Evolutionary conservation across 2,329 filamentous ascomycete species (phyloP).

Genomic region (Pyricularia sp.): DNA sequence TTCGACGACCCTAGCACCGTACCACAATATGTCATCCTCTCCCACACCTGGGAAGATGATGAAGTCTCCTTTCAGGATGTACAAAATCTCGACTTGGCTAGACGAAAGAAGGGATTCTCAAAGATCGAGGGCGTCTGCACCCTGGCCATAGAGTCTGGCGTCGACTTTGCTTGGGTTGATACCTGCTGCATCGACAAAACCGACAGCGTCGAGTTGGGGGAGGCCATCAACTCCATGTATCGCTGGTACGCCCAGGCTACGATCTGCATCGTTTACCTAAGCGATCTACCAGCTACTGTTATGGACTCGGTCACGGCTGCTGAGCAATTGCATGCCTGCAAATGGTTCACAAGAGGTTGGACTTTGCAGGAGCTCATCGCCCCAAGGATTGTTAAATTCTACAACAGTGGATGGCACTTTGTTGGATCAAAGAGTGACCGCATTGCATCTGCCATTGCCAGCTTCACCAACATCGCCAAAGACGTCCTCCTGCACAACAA

Average conservation of each 20-base stretch:
- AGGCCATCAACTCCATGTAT: slow-evolving; percentile 1
- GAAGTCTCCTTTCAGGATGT: slow-evolving; percentile 6
- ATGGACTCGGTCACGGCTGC: neutral
- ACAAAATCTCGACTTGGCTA: neutral
- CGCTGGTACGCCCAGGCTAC: neutral
- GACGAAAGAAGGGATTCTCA: neutral
- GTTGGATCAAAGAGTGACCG: slow-evolving; percentile 13
- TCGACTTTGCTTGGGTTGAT: neutral
- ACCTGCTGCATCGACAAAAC: slow-evolving; percentile 1
- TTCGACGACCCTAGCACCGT: neutral
- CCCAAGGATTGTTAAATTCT: slow-evolving; percentile 17
- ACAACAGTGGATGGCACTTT: slow-evolving; percentile 13
- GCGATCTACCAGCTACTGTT: neutral
- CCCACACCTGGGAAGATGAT: slow-evolving; percentile 8
- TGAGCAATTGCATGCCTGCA: neutral
- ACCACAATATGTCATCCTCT: slow-evolving; percentile 11
- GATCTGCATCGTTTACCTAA: neutral
- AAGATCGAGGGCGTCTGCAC: slow-evolving; percentile 4
- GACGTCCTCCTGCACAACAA: slow-evolving; percentile 7
- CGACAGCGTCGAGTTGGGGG: neutral
- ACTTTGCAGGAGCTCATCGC: slow-evolving; percentile 56
- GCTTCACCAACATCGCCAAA: slow-evolving; percentile 12
- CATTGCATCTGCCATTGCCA: slow-evolving; percentile 7
- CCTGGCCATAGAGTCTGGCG: neutral
- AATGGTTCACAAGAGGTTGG: slow-evolving; percentile 32